Percentiles rank a stretch among this genome's conserved stretches.
phyloP scores from a whole-genome alignment of 768 basidiomycete genomes.

The Collybia nuda region DNA sequence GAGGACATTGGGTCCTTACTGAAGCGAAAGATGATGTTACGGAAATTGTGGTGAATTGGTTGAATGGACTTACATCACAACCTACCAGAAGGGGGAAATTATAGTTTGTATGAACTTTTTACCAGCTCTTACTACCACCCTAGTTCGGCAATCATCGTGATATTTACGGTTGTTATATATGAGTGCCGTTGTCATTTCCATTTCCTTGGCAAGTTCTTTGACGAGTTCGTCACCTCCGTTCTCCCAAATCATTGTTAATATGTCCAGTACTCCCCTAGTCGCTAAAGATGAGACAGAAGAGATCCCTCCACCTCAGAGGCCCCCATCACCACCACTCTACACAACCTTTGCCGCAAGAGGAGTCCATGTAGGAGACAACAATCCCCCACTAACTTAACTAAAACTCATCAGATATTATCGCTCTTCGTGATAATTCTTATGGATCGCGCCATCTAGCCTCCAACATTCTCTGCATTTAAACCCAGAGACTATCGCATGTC shows the following conservation, averaged over 20 bases:
- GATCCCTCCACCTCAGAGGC: conserved; percentile 52
- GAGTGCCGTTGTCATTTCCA: background rate
- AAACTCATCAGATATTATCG: conserved; percentile 9
- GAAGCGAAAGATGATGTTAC: conserved; percentile 59
- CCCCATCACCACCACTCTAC: conserved; percentile 71
- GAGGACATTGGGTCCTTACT: conserved; percentile 71
- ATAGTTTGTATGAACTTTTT: conserved; percentile 6
- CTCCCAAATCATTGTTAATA: background rate
- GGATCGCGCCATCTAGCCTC: conserved; percentile 45
- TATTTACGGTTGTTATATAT: background rate
- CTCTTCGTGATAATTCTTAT: background rate
- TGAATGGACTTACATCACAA: conserved; percentile 30
- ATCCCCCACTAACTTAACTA: conserved; percentile 11
- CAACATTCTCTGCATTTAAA: conserved; percentile 78
- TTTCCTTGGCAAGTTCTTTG: too few relatives aligned
- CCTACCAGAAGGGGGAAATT: conserved; percentile 13
- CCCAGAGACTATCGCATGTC: conserved; percentile 72
- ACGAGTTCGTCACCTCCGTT: too few relatives aligned
- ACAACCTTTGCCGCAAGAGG: conserved; percentile 70
- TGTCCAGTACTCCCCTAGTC: conserved; percentile 18
- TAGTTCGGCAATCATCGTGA: background rate
- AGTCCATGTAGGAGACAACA: conserved; percentile 61
- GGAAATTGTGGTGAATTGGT: conserved; percentile 45
- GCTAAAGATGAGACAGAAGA: conserved; percentile 60
- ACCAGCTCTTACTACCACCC: background rate